Evolutionary conservation across 2,329 filamentous ascomycete genomes (phyloP), one percentile per base, ranked within the genome.

Genomic region (Exserohilum rostratum): DNA sequence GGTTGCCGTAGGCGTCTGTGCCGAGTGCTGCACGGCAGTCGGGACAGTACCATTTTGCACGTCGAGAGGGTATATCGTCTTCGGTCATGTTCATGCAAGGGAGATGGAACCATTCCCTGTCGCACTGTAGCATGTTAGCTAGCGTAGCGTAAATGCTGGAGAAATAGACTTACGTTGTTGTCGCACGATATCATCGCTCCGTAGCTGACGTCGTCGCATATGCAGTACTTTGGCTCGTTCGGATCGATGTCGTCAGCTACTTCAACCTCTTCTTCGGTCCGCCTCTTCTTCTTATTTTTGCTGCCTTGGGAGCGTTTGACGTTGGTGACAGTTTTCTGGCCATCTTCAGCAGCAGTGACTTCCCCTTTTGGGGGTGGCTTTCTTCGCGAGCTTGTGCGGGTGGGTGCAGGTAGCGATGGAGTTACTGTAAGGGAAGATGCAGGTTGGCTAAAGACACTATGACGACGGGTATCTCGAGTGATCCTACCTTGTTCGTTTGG

Each of bases 101-200:
- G 35, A 95, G 81, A 70, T 95, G 90, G 72, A 93, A 95, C 90
- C 90, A 95, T 74, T 93, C 90, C 59, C 86, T 86, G 65, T 90
- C 87, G 77, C 90, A 95, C 76, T 89, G 79, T 13, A 22, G 4
- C n/a, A 17, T 12, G 44, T 71, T 52, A 69, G 62, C 34, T 69
- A 33, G 6, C 39, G 5, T 50, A 49, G n/a, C 4, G 13, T 25
- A 0, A 13, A 11, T n/a, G 15, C 11, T 30, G 20, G 1, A 34
- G 17, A 17, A 4, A 10, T 10, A 2, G 6, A 56, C 69, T 65
- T 75, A 90, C 87, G 39, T 85, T 80, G 66, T 91, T 91, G 68
- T 93, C 90, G 75, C 90, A 95, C 57, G 86, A 85, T 70, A 95
- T 90, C 90, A 95, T 95, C 17, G 83, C 87, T 48, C 90, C 90